Evolutionary conservation across 2,329 filamentous ascomycete genomes (phyloP).

Genomic region (Fusarium chlamydosporum): DNA sequence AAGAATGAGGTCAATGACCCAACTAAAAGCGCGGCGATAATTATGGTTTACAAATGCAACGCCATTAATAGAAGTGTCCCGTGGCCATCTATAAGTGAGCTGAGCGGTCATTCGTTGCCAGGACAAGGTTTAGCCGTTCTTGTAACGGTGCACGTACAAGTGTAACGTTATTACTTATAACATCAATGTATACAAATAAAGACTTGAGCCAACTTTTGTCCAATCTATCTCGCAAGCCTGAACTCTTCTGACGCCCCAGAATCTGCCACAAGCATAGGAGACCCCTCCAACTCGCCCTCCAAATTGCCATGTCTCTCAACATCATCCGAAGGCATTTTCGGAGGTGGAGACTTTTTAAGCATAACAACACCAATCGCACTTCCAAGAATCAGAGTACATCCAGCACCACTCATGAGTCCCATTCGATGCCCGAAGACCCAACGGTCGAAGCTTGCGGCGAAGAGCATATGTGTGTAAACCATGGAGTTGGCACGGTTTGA

Average conservation of each 20-base stretch:
- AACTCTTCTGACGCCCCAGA: constrained; percentile 48
- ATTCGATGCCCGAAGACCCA: constrained; percentile 68
- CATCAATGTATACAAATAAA: neutral
- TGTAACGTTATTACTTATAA: neutral
- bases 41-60: neutral
- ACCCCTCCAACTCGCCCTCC: constrained; percentile 54
- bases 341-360: constrained; percentile 57
- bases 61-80: neutral
- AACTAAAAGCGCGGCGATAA: neutral
- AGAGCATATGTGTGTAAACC: constrained; percentile 71
- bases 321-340: constrained; percentile 50
- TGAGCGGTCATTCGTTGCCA: neutral
- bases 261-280: constrained; percentile 59
- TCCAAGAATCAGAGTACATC: constrained; percentile 67
- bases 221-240: constrained; percentile 33
- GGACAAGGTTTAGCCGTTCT: constrained; percentile 3
- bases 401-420: constrained; percentile 63
- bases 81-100: neutral
- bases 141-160: neutral
- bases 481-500: constrained; percentile 70
- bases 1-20: neutral
- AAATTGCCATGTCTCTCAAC: constrained; percentile 54
- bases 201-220: neutral
- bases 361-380: constrained; percentile 67
- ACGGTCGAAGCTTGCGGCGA: constrained; percentile 66